Evolutionary conservation across 2,329 filamentous ascomycete genomes (phyloP), one percentile per base, ranked within the genome.

Genomic region (Pseudogymnoascus sp.): DNA sequence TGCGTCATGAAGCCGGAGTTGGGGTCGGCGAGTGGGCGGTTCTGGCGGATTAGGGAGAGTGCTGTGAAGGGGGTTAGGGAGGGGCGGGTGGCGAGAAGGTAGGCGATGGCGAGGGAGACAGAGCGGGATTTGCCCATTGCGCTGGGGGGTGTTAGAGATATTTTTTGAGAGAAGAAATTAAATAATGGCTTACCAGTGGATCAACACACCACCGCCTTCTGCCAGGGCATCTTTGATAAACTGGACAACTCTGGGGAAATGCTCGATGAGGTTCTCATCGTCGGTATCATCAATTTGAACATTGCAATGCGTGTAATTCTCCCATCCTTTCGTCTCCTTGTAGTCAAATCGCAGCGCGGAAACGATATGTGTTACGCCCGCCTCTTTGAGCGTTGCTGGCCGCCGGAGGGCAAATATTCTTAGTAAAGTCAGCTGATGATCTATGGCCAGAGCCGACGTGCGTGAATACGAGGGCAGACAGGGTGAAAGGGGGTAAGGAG

Each of bases 51-150:
- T 67, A 87, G 81, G 27, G 80, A 78, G 59, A 97, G 77, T 2
- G 92, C 92, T 52, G 21, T 88, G 8, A 58, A 37, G 21, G 70
- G 69, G 18, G 69, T 72, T 35, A 70, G 79, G 36, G 79, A 73
- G 4, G 84, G 82, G 67, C 85, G 80, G 68, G 82, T 83, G 74
- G 83, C 86, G 66, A 97, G 87, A 59, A 97, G 79, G 74, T 92
- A 97, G 64, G 94, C 93, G 63, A 95, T 82, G 61, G 90, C 82
- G 67, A 90, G 84, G 33, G 91, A 87, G 67, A 93, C 89, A 58
- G 93, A 97, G 63, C 94, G 89, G 35, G 92, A 97, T 76, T 95
- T 96, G 60, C 94, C 94, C 86, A 96, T 96, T 21, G 92, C 93
- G 80, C 94, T 96, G 76, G 59, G 63, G 65, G 52, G 4, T 61